These are phyloP conservation scores for Hippophae tibetana DNA, from an alignment of 306 rosid species.

Conservation along the genomic window DNA sequence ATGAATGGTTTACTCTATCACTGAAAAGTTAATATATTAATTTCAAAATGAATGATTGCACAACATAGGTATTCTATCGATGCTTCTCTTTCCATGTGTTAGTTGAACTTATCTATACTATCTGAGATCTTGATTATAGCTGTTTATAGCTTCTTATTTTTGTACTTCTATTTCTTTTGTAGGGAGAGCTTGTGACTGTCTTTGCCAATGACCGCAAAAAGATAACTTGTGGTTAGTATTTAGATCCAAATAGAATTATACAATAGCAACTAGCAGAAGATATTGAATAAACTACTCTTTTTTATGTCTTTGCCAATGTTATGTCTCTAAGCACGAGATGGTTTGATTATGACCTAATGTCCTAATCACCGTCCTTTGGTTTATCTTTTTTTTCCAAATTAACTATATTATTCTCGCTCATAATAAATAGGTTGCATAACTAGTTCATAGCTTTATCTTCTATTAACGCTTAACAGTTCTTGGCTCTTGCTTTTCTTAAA, in stretches of 20 bases:
- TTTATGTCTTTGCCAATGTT: background rate
- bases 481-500: too few relatives aligned
- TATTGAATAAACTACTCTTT: background rate
- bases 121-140: too few relatives aligned
- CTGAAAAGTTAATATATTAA: background rate
- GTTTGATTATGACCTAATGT: too few relatives aligned
- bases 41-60: background rate
- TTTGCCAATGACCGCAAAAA: constrained; percentile 68
- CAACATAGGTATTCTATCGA: background rate
- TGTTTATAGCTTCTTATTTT: background rate
- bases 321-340: too few relatives aligned
- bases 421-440: too few relatives aligned
- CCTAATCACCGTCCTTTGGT: too few relatives aligned
- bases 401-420: too few relatives aligned
- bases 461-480: too few relatives aligned
- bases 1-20: background rate
- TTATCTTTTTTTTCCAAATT: too few relatives aligned
- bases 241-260: background rate
- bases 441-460: too few relatives aligned
- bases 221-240: constrained; percentile 69
- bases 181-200: constrained; percentile 95
- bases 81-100: background rate
- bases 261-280: background rate
- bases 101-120: background rate
- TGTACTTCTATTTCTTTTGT: constrained; percentile 22